Base-by-base conservation (phyloP, 1,284 basidiomycete genomes). In the Boletus coffeatus region DNA sequence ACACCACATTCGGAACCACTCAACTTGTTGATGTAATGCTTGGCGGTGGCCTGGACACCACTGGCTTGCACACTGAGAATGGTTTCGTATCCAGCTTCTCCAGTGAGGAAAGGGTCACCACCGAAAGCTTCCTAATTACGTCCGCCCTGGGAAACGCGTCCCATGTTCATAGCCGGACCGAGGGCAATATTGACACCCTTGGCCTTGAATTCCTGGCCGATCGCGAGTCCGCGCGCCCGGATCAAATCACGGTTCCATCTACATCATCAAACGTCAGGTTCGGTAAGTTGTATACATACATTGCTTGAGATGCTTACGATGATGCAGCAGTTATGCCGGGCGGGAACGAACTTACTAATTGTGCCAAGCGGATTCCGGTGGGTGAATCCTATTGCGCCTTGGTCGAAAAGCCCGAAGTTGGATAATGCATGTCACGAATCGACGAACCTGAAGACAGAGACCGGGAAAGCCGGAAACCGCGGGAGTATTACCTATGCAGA, bases 101-200 rank as follows among this genome's bases (percentile, higher is more conserved):
- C 86, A 65, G 77, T 78, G 25, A 92, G 81, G 71, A 85, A 91
- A 0, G 88, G 86, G 69, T 88, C 85, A 11, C 80, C 81, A 60
- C 87, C 83, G 66, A 87, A 88, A 32, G 84, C 82, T 72, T 88
- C 90, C 87, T 87, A 93, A 70, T 83, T 88, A 34, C 91, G 81
- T 2, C 92, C 91, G 10, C 76, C 81, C 66, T 81, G 67, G 7
- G 68, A 64, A 34, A 70, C 60, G 36, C 66, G 63, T 63, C 83
- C 84, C 63, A 86, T 79, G 69, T 86, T 84, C 76, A 85, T 75
- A 57, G 81, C 78, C 2, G 88, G 86, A 8, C 89, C 87, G 3
- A 86, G 75, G 48, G 76, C 78, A 25, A 85, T 78, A 69, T 94
- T 82, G 53, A 86, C 82, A 32, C 93, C 93, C 74, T 93, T 92